Evolutionary conservation across 805 yeast species (phyloP).

Genomic region (Candida railenensis): DNA sequence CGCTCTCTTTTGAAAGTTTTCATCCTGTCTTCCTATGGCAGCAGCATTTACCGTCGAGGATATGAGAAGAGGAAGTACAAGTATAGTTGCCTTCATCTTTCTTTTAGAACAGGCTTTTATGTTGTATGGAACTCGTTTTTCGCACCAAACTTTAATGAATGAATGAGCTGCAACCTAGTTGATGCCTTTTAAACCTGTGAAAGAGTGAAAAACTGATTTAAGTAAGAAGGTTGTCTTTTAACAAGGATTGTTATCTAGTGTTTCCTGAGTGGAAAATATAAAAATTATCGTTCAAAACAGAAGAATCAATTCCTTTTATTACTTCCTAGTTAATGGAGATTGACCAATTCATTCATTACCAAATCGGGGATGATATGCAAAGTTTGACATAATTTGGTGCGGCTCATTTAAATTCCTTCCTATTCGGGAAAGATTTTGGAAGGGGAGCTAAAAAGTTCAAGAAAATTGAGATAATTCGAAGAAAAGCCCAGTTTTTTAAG

Average conservation of each 20-base stretch:
- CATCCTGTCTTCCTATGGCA: not conserved
- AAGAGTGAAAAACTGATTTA: not conserved
- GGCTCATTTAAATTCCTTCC: not conserved
- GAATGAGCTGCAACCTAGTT: slow-evolving; percentile 1
- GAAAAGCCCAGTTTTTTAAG: not conserved
- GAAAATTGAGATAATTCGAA: not conserved
- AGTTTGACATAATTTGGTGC: not conserved
- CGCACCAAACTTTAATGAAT: not conserved
- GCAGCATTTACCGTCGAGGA: not conserved
- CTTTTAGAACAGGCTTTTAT: not conserved
- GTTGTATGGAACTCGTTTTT: not conserved
- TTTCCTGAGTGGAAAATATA: not conserved
- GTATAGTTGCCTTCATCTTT: not conserved
- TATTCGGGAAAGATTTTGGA: not conserved
- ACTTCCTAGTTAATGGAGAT: not conserved
- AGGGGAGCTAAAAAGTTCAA: not conserved
- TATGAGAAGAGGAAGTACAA: slow-evolving; percentile 1
- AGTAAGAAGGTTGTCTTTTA: not conserved
- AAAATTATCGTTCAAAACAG: not conserved
- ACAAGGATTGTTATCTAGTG: not conserved
- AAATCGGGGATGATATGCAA: not conserved
- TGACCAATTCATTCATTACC: not conserved
- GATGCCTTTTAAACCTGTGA: not conserved
- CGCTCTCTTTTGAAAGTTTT: slow-evolving; percentile 3
- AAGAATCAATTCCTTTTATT: not conserved